Evolutionary conservation across 2,329 filamentous ascomycete genomes (phyloP).

Genomic region (Aspergillus quadrilineatus): DNA sequence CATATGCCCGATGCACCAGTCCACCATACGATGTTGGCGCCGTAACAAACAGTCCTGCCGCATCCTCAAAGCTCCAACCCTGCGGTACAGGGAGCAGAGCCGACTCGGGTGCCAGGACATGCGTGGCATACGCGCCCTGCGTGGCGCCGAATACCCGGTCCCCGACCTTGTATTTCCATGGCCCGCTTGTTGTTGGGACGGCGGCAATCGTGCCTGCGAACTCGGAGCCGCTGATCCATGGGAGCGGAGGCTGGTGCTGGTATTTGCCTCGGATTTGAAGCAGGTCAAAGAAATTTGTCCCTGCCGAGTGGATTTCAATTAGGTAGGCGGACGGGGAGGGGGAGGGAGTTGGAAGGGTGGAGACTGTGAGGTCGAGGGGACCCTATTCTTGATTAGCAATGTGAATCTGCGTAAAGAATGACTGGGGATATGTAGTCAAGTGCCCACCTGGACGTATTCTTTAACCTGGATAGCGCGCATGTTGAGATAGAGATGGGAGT

Average conservation of each 20-base stretch:
- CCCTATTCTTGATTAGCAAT: slow-evolving; percentile 51
- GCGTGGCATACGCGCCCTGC: slow-evolving; percentile 83
- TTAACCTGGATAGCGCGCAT: slow-evolving; percentile 76
- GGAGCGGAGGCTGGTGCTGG: slow-evolving; percentile 83
- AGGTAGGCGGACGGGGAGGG: slow-evolving; percentile 76
- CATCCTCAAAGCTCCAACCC: slow-evolving; percentile 81
- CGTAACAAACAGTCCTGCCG: slow-evolving; percentile 86
- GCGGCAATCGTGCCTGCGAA: slow-evolving; percentile 78
- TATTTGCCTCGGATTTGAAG: slow-evolving; percentile 95
- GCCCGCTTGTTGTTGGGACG: slow-evolving; percentile 53
- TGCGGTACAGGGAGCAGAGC: slow-evolving; percentile 70
- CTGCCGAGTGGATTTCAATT: slow-evolving; percentile 80
- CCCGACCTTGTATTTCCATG: slow-evolving; percentile 68
- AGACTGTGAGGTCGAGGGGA: slow-evolving; percentile 74
- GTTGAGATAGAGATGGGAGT: slow-evolving; percentile 28
- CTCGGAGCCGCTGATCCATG: slow-evolving; percentile 83
- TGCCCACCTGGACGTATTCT: slow-evolving; percentile 68
- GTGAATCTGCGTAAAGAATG: too few species aligned
- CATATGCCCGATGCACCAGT: slow-evolving; percentile 71
- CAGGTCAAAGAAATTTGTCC: slow-evolving; percentile 96
- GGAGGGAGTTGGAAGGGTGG: slow-evolving; percentile 69
- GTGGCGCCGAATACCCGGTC: slow-evolving; percentile 81
- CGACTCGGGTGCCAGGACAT: slow-evolving; percentile 65
- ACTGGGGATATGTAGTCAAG: slow-evolving; percentile 6
- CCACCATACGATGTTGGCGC: slow-evolving; percentile 86